Base-by-base conservation (phyloP, 768 basidiomycete species). In the Cytidiella melzeri region DNA sequence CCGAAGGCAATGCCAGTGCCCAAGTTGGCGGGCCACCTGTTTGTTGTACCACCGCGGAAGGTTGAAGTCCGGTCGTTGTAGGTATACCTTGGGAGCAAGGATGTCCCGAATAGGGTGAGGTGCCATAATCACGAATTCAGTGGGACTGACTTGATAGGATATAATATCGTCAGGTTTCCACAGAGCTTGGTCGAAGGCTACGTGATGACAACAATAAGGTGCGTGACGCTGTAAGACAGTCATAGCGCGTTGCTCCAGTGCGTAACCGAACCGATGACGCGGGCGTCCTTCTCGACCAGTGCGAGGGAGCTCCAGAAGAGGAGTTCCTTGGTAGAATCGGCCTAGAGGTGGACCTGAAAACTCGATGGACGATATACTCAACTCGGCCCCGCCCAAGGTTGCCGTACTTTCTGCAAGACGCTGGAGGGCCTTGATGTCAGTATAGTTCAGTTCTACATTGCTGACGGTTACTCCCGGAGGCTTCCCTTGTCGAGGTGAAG, bases 401-500 rank as follows among this genome's bases (percentile, higher is more conserved):
- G 41, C n/a, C n/a, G n/a, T n/a, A n/a, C n/a, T 37, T 15, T 45
- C 48, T 6, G 48, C 48, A 6, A 50, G 27, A 3, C 12, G 25
- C 4, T 44, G 41, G 4, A 54, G 48, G 13, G 36, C 5, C 18
- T 54, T 48, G 15, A 30, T 37, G 5, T 24, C 23, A 13, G 3
- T 27, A 28, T 21, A 21, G 23, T 50, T 45, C n/a, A 54, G 6
- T 10, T 21, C 24, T 5, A 54, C 26, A 19, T 26, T 50, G 21
- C 24, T 20, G 7, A 26, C 5, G 5, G 27, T n/a, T 3, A 54
- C 12, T 2, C 44, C 52, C 7, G 52, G 48, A 37, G 48, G 43
- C 43, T 50, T 44, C 9, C 52, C 52, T 40, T 24, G 18, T 7
- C 34, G 28, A n/a, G 39, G 36, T 25, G 48, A 54, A n/a, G 19